A percentile compares a stretch with the other conserved stretches of the same genome.
Evolutionary conservation across 139 green algal species (phyloP).

Genomic region (Coelastrella sp.): DNA sequence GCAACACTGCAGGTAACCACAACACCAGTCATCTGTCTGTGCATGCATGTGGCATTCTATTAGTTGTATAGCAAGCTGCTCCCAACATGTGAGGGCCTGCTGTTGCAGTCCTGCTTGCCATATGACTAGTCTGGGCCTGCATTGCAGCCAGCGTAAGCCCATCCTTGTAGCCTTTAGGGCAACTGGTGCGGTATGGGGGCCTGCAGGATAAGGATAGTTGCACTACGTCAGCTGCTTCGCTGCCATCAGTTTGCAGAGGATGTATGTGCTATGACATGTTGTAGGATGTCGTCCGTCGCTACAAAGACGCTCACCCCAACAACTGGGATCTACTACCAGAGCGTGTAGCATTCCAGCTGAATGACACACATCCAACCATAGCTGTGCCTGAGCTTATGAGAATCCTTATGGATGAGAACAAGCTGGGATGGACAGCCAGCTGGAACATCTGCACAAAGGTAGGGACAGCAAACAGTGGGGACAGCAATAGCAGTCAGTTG

Average conservation of each 20-base stretch:
- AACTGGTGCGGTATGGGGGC: too few relatives aligned
- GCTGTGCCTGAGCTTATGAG: constrained; percentile 97
- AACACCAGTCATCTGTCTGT: background rate
- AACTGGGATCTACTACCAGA: constrained; percentile 83
- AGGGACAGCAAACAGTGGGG: background rate
- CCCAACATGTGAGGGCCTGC: too few relatives aligned
- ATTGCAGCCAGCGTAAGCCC: too few relatives aligned
- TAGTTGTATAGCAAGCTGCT: too few relatives aligned
- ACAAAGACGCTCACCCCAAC: constrained; percentile 69
- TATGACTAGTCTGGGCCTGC: too few relatives aligned
- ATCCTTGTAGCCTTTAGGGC: too few relatives aligned
- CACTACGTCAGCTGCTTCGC: too few relatives aligned
- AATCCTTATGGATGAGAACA: constrained; percentile 96
- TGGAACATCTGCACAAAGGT: constrained; percentile 91
- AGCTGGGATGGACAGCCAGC: constrained; percentile 88
- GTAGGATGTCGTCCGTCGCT: constrained; percentile 79
- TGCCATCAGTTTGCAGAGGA: too few relatives aligned
- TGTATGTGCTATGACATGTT: background rate
- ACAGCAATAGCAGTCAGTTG: too few relatives aligned
- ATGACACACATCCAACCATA: constrained; percentile 99
- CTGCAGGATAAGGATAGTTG: too few relatives aligned
- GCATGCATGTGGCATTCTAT: background rate
- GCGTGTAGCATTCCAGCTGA: constrained; percentile 92
- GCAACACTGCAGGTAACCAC: constrained; percentile 90
- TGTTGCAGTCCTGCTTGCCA: too few relatives aligned